Percentiles rank a stretch among this genome's conserved stretches.
Evolutionary conservation across 129 eudicot genomes (phyloP).

Genomic region (Silybum marianum): DNA sequence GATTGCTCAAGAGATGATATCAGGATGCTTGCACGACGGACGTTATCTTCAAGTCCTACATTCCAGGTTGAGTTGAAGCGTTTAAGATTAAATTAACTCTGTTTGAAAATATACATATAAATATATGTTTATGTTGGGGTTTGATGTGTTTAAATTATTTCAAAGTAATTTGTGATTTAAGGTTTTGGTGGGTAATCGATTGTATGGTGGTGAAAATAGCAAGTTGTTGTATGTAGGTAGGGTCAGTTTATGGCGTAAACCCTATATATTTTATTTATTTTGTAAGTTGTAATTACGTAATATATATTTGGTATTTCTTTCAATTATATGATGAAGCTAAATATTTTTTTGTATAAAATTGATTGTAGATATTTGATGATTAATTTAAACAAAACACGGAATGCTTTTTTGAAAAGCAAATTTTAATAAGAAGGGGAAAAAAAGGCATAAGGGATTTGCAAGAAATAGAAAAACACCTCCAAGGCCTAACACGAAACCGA

Average conservation of each 20-base stretch:
- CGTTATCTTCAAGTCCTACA: constrained; percentile 59
- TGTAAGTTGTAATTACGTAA: constrained; percentile 36
- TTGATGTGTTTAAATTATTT: constrained; percentile 5
- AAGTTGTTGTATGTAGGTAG: constrained; percentile 18
- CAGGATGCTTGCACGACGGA: constrained; percentile 69
- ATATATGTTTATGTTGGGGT: background rate
- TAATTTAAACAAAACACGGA: too few species aligned
- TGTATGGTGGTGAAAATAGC: constrained; percentile 12
- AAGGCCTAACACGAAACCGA: too few species aligned
- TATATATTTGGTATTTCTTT: constrained; percentile 21
- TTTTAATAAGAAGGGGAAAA: too few species aligned
- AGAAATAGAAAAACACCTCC: too few species aligned
- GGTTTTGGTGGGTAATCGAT: constrained; percentile 17
- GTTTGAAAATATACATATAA: constrained; percentile 22
- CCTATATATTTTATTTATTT: constrained; percentile 8
- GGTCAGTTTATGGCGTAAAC: constrained; percentile 11
- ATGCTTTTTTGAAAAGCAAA: too few species aligned
- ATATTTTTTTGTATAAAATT: too few species aligned
- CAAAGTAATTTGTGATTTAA: constrained; percentile 12
- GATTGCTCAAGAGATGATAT: constrained; percentile 87
- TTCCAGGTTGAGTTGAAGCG: constrained; percentile 74
- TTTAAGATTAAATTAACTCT: constrained; percentile 45
- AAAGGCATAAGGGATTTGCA: too few species aligned
- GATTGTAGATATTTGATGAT: too few species aligned
- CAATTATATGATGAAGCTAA: constrained; percentile 19